These are phyloP conservation scores for Telopea speciosissima DNA, from an alignment of 177 flowering plant genomes.

Conservation along the genomic window DNA sequence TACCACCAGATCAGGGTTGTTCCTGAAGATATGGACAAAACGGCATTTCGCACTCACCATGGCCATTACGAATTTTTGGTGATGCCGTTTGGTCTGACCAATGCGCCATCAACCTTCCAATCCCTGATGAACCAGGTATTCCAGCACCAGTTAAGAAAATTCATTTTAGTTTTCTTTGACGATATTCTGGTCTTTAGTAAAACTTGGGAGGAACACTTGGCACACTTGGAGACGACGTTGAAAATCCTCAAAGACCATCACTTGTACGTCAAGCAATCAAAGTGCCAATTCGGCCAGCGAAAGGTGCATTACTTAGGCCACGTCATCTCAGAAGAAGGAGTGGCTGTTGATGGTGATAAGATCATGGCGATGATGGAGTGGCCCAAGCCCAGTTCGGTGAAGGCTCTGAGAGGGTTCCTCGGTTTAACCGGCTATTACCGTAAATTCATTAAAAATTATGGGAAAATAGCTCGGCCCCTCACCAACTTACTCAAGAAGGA, in stretches of 20 bases:
- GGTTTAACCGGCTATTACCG: not conserved
- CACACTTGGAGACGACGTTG: not conserved
- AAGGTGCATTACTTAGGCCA: constrained; percentile 8
- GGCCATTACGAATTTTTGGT: constrained; percentile 8
- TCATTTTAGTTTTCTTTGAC: constrained; percentile 7
- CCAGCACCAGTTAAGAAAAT: not conserved
- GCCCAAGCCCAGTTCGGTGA: not conserved
- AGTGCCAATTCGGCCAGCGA: not conserved
- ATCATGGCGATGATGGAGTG: constrained; percentile 1
- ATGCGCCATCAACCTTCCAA: constrained; percentile 8
- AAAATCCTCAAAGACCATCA: not conserved
- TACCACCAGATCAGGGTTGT: constrained; percentile 7
- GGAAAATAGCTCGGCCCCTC: not conserved
- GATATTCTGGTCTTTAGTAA: constrained; percentile 2
- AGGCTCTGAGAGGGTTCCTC: not conserved
- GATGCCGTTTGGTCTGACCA: constrained; percentile 2
- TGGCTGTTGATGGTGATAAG: constrained; percentile 2
- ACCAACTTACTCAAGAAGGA: not conserved
- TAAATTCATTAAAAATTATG: not conserved
- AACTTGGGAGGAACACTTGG: not conserved
- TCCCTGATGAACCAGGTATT: constrained; percentile 5
- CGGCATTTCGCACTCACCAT: constrained; percentile 4
- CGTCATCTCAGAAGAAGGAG: constrained; percentile 2
- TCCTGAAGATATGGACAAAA: not conserved
- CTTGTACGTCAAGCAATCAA: not conserved